These are phyloP conservation scores for Lyophyllum semitale DNA, from an alignment of 768 basidiomycete genomes.

Conservation along the genomic window DNA sequence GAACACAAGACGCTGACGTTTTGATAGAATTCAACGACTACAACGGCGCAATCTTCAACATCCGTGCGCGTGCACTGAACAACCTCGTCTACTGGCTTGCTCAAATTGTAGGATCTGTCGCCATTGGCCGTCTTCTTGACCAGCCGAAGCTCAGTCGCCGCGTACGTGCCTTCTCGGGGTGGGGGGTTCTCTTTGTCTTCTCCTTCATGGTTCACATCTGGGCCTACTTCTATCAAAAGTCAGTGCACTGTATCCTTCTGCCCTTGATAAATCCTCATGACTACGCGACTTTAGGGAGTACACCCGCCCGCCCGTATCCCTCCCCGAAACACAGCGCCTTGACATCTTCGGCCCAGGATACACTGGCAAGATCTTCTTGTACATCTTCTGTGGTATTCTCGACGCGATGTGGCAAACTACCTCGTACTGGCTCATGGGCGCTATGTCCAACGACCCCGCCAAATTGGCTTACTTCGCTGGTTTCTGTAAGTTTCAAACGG, in stretches of 20 bases:
- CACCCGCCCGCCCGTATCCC: constrained; percentile 50
- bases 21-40: constrained; percentile 73
- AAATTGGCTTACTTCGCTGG: constrained; percentile 82
- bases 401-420: constrained; percentile 88
- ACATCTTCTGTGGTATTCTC: constrained; percentile 72
- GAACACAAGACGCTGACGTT: not conserved
- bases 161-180: constrained; percentile 69
- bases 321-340: constrained; percentile 43
- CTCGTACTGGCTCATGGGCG: constrained; percentile 83
- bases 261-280: not conserved
- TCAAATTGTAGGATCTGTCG: constrained; percentile 74
- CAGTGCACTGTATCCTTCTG: constrained; percentile 17
- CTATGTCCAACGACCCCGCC: constrained; percentile 82
- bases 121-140: constrained; percentile 72
- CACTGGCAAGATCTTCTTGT: constrained; percentile 59
- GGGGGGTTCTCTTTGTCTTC: constrained; percentile 60
- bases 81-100: constrained; percentile 79
- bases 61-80: constrained; percentile 76
- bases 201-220: constrained; percentile 74
- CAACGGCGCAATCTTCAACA: constrained; percentile 78
- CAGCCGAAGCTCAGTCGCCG: constrained; percentile 56
- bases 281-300: constrained; percentile 42
- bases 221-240: constrained; percentile 80
- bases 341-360: constrained; percentile 63
- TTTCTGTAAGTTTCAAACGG: constrained; percentile 58